Conservation (phyloP, 1,284 basidiomycete genomes). For the Afroboletus lepidellus region DNA sequence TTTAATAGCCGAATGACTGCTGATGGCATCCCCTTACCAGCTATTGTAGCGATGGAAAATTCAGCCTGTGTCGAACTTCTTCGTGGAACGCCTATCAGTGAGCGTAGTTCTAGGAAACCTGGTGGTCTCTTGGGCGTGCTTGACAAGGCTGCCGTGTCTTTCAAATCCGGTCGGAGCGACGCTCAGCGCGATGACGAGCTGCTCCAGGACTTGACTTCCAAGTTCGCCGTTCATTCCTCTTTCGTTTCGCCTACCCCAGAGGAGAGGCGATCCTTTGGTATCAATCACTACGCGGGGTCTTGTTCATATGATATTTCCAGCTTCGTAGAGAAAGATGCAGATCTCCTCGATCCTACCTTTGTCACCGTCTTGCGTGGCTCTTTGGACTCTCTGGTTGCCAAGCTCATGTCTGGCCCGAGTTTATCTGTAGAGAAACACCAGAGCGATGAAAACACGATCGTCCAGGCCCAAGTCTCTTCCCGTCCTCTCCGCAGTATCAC, state of each 20-base stretch:
- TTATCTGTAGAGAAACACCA: slow-evolving; percentile 83
- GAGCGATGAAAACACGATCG: slow-evolving; percentile 80
- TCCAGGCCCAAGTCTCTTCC: slow-evolving; percentile 90
- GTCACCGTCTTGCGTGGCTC: slow-evolving; percentile 78
- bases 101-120: slow-evolving; percentile 68
- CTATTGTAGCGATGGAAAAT: slow-evolving; percentile 74
- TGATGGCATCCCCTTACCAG: slow-evolving; percentile 73
- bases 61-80: slow-evolving; percentile 81
- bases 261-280: slow-evolving; percentile 65
- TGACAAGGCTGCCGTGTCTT: slow-evolving; percentile 68
- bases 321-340: slow-evolving; percentile 84
- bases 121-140: slow-evolving; percentile 80
- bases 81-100: slow-evolving; percentile 68
- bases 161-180: slow-evolving; percentile 72
- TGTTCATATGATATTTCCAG: slow-evolving; percentile 73
- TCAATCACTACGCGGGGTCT: slow-evolving; percentile 85
- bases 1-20: slow-evolving; percentile 60
- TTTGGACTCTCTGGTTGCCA: slow-evolving; percentile 74
- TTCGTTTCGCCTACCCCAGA: slow-evolving; percentile 53
- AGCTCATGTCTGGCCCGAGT: slow-evolving; percentile 86
- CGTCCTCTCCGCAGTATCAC: slow-evolving; percentile 59
- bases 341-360: slow-evolving; percentile 83
- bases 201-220: slow-evolving; percentile 69
- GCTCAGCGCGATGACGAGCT: slow-evolving; percentile 75
- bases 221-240: slow-evolving; percentile 73